Base-by-base conservation (phyloP, 1,284 basidiomycete genomes). In the Irpex rosettiformis region DNA sequence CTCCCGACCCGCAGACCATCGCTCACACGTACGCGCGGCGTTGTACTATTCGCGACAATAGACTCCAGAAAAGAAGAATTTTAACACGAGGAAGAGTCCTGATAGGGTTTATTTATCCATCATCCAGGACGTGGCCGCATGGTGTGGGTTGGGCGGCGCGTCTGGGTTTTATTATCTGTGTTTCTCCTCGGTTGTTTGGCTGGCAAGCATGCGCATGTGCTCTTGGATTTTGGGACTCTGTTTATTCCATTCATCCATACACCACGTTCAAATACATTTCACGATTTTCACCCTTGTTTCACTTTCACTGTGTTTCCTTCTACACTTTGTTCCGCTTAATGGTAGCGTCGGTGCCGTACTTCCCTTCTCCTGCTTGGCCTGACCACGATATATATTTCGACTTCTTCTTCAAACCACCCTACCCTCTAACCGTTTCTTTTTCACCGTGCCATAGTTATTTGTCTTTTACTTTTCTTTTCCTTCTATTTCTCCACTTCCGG, bases 151-250 rank as follows among this genome's bases (percentile, higher is more conserved):
- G 67, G 64, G 68, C 64, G 65, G 64, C 63, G 63, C 65, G 66
- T 62, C 62, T 66, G 67, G 69, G 71, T 49, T 70, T 64, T 68
- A 69, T 64, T 70, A 75, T 74, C 68, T 70, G 61, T 66, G 58
- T 52, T 59, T 59, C 61, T 58, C 62, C 64, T 65, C 62, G 62
- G 63, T 65, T 54, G 57, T 62, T 67, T 67, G 67, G 62, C 68
- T 69, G 67, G 68, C 63, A 57, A 64, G 61, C 56, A 63, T 64
- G 59, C 42, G 60, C 64, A 64, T 75, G 71, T 75, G 72, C 73
- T 78, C 70, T 78, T 78, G 77, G 73, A 73, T 78, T 72, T 70
- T 77, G 71, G 76, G 73, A 75, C 72, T 64, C 55, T 66, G 67
- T 71, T 64, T 61, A 58, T 61, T 64, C 58, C 55, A 65, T 65